Evolutionary conservation across 1,284 basidiomycete genomes (phyloP).

Genomic region (Ustilago tritici): DNA sequence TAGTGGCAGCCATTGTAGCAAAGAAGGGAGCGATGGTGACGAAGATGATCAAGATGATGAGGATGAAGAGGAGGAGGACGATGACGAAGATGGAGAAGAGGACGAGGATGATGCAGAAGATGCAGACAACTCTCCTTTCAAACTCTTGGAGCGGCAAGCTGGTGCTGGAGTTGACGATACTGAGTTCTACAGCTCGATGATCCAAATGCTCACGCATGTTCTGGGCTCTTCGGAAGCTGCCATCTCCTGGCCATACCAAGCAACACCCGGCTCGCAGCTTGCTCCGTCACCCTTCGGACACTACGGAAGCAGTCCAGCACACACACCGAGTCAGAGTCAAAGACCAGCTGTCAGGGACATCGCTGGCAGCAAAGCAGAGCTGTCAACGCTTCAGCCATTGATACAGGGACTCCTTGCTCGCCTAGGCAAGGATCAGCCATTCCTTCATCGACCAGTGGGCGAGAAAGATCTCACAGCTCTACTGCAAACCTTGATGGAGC

Average conservation of each 20-base stretch:
- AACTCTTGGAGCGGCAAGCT: slow-evolving; percentile 34
- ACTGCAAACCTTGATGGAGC: slow-evolving; percentile 55
- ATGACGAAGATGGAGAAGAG: slow-evolving; percentile 20
- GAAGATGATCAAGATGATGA: slow-evolving; percentile 9
- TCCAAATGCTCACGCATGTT: slow-evolving; percentile 62
- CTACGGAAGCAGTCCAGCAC: slow-evolving; percentile 44
- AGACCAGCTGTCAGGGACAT: slow-evolving; percentile 3
- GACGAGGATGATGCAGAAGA: slow-evolving; percentile 29
- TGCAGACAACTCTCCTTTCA: slow-evolving; percentile 46
- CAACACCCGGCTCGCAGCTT: slow-evolving; percentile 41
- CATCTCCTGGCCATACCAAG: slow-evolving; percentile 40
- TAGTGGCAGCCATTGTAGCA: background rate
- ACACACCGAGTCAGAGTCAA: slow-evolving; percentile 21
- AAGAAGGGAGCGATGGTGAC: background rate
- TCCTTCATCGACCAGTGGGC: slow-evolving; percentile 38
- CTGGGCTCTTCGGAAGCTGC: slow-evolving; percentile 55
- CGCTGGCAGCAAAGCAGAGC: slow-evolving; percentile 22
- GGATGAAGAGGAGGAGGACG: slow-evolving; percentile 11
- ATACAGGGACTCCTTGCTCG: slow-evolving; percentile 52
- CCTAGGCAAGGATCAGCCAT: slow-evolving; percentile 41
- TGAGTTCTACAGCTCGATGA: slow-evolving; percentile 59
- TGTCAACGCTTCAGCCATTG: slow-evolving; percentile 46
- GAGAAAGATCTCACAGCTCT: slow-evolving; percentile 59
- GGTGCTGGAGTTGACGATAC: slow-evolving; percentile 32
- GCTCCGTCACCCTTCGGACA: slow-evolving; percentile 36